Evolutionary conservation across 768 basidiomycete genomes (phyloP), one percentile per base, ranked within the genome.

Genomic region (Leccinum pellstonianum): DNA sequence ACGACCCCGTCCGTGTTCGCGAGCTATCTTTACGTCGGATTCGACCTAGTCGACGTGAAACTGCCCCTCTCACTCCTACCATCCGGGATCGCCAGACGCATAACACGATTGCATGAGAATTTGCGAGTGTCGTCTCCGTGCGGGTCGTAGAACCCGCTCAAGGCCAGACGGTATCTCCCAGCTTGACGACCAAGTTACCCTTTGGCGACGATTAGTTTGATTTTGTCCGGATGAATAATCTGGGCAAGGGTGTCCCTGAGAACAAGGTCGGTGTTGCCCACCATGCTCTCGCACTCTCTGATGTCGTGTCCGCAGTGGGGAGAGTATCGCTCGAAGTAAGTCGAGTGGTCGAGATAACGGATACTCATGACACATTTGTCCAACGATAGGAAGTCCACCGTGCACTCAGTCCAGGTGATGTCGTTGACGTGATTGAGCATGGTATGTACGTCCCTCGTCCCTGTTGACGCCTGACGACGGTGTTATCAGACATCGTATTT

Each of bases 161-260:
- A 55, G 31, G 23, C 52, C 21, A 27, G 23, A 38, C 14, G 47
- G 1, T 48, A 19, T 25, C 47, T 21, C 11, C 17, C 62, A 91
- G 90, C 71, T 73, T 92, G 65, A 88, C 89, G 50, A 89, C 84
- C 11, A 87, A 80, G 65, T 77, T 92, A 19, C 90, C 90, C 0
- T 92, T 91, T 67, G 88, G 90, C 15, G 90, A 91, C 56, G 88
- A 91, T 60, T 84, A 88, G 64, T 92, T 92, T 61, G 90, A 92
- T 70, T 84, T 88, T 70, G 84, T 92, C n/a, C 91, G 87, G 65
- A 82, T 91, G 54, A 80, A 83, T 60, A 76, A 77, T 54, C 82
- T 91, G 58, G 83, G 87, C 1, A 79, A 79, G 65, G 88, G 83
- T 15, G 82, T 90, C 33, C 88, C 88, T 6, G 90, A 91, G 69